These are phyloP conservation scores for Naematelia aurantialba DNA, from an alignment of 768 basidiomycete species.

Conservation along the genomic window DNA sequence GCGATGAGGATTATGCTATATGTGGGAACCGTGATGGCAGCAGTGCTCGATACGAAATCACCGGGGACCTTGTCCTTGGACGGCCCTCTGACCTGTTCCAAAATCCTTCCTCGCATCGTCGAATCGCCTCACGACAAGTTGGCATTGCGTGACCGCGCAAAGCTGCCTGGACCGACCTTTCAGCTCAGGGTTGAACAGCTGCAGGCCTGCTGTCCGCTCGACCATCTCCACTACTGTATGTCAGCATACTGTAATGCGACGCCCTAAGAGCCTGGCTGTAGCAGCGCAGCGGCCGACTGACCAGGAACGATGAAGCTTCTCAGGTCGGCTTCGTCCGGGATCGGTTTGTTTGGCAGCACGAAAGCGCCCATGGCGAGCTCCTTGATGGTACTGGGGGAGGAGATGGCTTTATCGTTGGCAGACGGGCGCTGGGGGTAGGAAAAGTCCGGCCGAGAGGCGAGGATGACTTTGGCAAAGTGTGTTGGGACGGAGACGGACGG, in stretches of 20 bases:
- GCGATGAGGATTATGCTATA: not conserved
- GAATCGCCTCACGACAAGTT: slow-evolving; percentile 80
- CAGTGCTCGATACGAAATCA: no score
- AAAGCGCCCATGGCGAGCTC: slow-evolving; percentile 90
- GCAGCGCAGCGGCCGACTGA: slow-evolving; percentile 49
- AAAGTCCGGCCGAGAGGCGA: slow-evolving; percentile 70
- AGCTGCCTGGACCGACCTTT: slow-evolving; percentile 59
- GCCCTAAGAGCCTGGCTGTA: no score
- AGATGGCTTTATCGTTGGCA: slow-evolving; percentile 39
- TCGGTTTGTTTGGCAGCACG: slow-evolving; percentile 89
- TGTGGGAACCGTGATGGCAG: no score
- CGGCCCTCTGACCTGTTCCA: not conserved
- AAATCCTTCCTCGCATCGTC: slow-evolving; percentile 73
- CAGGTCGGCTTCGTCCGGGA: slow-evolving; percentile 76
- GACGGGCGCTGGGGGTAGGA: slow-evolving; percentile 58
- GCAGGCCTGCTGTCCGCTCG: slow-evolving; percentile 66
- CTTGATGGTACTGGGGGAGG: slow-evolving; percentile 53
- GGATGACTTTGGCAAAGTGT: slow-evolving; percentile 94
- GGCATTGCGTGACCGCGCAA: slow-evolving; percentile 82
- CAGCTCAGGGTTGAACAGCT: slow-evolving; percentile 37
- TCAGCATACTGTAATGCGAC: no score
- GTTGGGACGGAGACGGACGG: slow-evolving; percentile 91
- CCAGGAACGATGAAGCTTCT: slow-evolving; percentile 78
- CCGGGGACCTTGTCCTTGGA: not conserved
- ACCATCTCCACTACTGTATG: slow-evolving; percentile 74